Evolutionary conservation across 2,329 filamentous ascomycete genomes (phyloP).

Genomic region (Calonectria fujianensis): DNA sequence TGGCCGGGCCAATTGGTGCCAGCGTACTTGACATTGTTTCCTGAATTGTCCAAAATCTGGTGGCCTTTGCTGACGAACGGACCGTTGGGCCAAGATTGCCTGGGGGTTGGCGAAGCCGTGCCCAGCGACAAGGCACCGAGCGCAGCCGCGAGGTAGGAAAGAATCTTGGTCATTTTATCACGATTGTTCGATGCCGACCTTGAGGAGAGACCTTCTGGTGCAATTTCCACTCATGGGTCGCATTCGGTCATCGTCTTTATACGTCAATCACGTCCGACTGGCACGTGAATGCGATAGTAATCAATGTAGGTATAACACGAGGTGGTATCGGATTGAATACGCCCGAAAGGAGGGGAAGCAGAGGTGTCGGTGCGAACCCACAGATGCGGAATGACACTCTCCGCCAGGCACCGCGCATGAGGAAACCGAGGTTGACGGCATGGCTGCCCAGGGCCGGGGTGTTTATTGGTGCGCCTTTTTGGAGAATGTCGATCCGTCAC

Average conservation of each 20-base stretch:
- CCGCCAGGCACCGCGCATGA: constrained; percentile 16
- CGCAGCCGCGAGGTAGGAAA: constrained; percentile 11
- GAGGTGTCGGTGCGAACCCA: neutral
- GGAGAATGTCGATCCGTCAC: constrained; percentile 18
- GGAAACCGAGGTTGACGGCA: constrained; percentile 25
- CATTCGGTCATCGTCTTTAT: neutral
- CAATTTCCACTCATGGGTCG: no score
- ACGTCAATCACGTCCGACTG: neutral
- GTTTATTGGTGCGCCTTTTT: constrained; percentile 38
- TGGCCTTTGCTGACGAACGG: constrained; percentile 65
- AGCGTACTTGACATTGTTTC: constrained; percentile 68
- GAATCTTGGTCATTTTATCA: constrained; percentile 25
- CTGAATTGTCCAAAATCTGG: constrained; percentile 65
- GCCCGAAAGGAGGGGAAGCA: constrained; percentile 27
- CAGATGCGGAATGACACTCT: constrained; percentile 32
- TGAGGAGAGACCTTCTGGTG: neutral
- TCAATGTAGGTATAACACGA: neutral
- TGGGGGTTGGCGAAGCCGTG: constrained; percentile 23
- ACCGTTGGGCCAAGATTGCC: constrained; percentile 48
- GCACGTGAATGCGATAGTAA: neutral
- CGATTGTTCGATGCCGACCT: neutral
- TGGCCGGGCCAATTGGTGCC: constrained; percentile 79
- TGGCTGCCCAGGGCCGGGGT: neutral
- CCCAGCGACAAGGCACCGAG: neutral
- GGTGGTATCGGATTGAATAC: constrained; percentile 26